A percentile compares a stretch with the other conserved stretches of the same genome.
These are phyloP conservation scores for Gracilariopsis chorda DNA, from an alignment of 23 red algal genomes.

Conservation along the genomic window DNA sequence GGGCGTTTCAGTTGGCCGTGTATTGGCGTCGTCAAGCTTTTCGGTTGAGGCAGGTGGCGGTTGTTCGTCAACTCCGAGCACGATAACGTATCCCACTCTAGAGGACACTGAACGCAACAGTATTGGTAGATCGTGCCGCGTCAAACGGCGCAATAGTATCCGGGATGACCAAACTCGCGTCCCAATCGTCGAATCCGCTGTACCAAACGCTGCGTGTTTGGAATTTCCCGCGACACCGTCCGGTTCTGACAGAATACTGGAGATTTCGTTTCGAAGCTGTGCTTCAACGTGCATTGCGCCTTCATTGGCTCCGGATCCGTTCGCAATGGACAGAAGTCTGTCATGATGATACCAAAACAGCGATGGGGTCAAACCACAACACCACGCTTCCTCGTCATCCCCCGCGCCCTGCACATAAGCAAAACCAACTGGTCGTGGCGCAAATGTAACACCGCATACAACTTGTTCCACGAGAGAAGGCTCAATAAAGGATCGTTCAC, in stretches of 20 bases:
- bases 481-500: slow-evolving; percentile 43
- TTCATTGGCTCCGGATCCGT: neutral
- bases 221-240: neutral
- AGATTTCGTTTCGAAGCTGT: neutral
- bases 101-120: neutral
- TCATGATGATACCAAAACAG: slow-evolving; percentile 44
- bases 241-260: neutral
- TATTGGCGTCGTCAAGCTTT: neutral
- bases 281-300: slow-evolving; percentile 5
- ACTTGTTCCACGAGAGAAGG: neutral
- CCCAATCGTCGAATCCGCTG: neutral
- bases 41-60: neutral
- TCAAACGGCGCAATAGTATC: neutral
- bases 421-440: slow-evolving; percentile 29
- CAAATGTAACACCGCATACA: slow-evolving; percentile 28
- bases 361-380: slow-evolving; percentile 21
- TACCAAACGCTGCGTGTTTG: neutral
- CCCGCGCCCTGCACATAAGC: slow-evolving; percentile 69
- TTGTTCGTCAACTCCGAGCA: no score
- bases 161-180: neutral
- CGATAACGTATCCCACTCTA: neutral
- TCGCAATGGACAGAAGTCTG: neutral
- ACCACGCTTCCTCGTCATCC: slow-evolving; percentile 75
- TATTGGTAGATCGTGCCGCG: neutral
- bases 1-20: neutral